Evolutionary conservation across 352 stramenopile genomes (phyloP), one percentile per base, ranked within the genome.

Genomic region (Pythium oligandrum): DNA sequence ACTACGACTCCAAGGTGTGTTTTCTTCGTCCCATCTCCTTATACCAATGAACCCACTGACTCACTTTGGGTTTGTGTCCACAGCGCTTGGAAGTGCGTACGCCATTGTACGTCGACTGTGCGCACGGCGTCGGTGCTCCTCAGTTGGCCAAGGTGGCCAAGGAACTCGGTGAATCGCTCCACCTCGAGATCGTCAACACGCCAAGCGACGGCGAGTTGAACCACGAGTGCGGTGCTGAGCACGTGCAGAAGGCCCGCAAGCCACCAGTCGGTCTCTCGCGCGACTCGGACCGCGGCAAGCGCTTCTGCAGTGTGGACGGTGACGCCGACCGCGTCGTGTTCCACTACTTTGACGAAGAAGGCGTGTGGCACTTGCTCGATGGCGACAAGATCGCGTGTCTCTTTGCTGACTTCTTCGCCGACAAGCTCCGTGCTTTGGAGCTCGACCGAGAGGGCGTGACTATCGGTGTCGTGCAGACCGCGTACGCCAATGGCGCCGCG

Each of bases 271-370:
- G 84, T 26, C 53, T 93, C 44, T 81, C 77, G 5, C 74, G 71
- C 44, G 83, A 90, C 32, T 72, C 61, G 9, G 75, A 86, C 62
- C 74, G 75, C 40, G 76, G 78, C 64, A 89, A 89, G 59, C 78
- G 83, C 54, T 95, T 87, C 73, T 97, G 88, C 70, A 98, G 88
- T 31, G 71, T 99, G 45, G 97, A 99, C 74, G 97, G 97, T 46
- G 97, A 99, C 76, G 96, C 93, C 7, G 97, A 99, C 76, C 89
- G 97, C 26, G 75, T 99, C n/a, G 77, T 99, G 51, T 99, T 98
- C 75, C 96, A 98, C 78, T 96, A 83, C 66, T 88, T 97, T 61
- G 78, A 94, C 53, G 55, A 85, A 6, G 64, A 83, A 37, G 73
- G 77, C 50, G 67, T 58, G 42, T 96, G 85, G 64, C 73, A 88